These are phyloP conservation scores for Leccinum disarticulatum DNA, from an alignment of 768 basidiomycete genomes.

Conservation along the genomic window DNA sequence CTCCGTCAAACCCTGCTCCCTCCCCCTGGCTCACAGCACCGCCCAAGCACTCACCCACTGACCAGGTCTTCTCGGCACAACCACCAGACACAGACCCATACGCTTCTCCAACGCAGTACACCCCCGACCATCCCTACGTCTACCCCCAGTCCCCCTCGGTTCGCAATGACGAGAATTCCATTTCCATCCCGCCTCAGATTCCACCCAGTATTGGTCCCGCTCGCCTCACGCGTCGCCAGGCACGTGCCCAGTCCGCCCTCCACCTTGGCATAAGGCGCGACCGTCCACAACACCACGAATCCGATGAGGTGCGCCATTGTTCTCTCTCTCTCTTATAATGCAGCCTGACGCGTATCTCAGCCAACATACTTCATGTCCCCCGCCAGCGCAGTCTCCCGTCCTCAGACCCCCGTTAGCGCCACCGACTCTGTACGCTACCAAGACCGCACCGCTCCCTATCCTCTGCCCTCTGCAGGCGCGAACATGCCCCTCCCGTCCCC, in stretches of 20 bases:
- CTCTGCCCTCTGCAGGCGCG: constrained; percentile 16
- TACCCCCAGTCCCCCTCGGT: constrained; percentile 32
- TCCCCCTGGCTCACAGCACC: constrained; percentile 20
- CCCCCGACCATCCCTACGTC: constrained; percentile 29
- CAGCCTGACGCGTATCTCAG: constrained; percentile 21
- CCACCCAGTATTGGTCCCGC: constrained; percentile 53
- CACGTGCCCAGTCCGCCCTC: constrained; percentile 35
- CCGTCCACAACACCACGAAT: constrained; percentile 25
- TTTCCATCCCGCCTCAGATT: constrained; percentile 40
- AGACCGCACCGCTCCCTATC: constrained; percentile 35
- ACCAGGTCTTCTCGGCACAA: constrained; percentile 29
- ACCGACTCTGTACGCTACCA: constrained; percentile 34
- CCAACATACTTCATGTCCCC: constrained; percentile 38
- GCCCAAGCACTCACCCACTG: constrained; percentile 14
- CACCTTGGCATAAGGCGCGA: constrained; percentile 36
- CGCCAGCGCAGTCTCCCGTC: constrained; percentile 37
- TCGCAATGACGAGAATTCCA: constrained; percentile 28
- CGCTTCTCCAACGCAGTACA: constrained; percentile 24
- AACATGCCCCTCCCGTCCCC: constrained; percentile 38
- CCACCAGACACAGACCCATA: constrained; percentile 36
- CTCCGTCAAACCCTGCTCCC: constrained; percentile 22
- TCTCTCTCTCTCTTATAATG: neutral
- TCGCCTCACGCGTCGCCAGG: constrained; percentile 49
- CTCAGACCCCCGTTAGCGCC: constrained; percentile 39
- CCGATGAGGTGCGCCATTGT: constrained; percentile 27